These are phyloP conservation scores for Wickerhamiella allomyrinae DNA, from an alignment of 805 yeast genomes.

Conservation along the genomic window DNA sequence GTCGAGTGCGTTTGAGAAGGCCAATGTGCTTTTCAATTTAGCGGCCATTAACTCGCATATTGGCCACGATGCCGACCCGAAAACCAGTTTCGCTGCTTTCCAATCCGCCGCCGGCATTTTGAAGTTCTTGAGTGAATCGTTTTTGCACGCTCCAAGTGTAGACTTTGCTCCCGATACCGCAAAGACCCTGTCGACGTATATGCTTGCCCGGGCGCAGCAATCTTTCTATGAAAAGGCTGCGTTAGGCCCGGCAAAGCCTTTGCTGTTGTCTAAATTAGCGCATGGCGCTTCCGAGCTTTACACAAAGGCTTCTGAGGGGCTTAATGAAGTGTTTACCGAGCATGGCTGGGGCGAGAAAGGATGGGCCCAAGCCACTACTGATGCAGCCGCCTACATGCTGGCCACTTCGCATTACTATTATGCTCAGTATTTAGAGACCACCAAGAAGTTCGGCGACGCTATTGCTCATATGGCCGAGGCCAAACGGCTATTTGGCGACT, in stretches of 20 bases:
- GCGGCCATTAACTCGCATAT: constrained; percentile 47
- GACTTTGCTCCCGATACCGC: constrained; percentile 63
- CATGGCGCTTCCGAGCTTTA: constrained; percentile 44
- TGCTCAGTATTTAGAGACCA: constrained; percentile 38
- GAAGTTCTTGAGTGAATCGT: constrained; percentile 58
- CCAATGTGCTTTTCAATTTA: constrained; percentile 64
- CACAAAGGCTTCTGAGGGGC: constrained; percentile 34
- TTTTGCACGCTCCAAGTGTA: constrained; percentile 73
- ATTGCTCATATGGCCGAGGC: constrained; percentile 51
- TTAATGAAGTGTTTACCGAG: constrained; percentile 19
- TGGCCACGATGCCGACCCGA: constrained; percentile 32
- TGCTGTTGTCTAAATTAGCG: constrained; percentile 67
- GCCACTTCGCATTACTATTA: constrained; percentile 50
- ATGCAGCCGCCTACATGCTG: constrained; percentile 41
- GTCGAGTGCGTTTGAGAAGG: constrained; percentile 81
- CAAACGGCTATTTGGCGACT: constrained; percentile 4
- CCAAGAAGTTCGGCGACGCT: constrained; percentile 58
- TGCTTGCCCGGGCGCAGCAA: constrained; percentile 85
- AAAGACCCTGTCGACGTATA: constrained; percentile 44
- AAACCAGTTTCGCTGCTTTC: constrained; percentile 43
- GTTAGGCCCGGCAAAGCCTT: constrained; percentile 33
- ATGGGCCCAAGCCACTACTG: constrained; percentile 40
- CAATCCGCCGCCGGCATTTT: constrained; percentile 72
- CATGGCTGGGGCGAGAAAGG: constrained; percentile 30
- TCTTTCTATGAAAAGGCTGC: constrained; percentile 50